phyloP scores from a whole-genome alignment of 2,329 filamentous ascomycete genomes.

The Endoconidiophora polonica region DNA sequence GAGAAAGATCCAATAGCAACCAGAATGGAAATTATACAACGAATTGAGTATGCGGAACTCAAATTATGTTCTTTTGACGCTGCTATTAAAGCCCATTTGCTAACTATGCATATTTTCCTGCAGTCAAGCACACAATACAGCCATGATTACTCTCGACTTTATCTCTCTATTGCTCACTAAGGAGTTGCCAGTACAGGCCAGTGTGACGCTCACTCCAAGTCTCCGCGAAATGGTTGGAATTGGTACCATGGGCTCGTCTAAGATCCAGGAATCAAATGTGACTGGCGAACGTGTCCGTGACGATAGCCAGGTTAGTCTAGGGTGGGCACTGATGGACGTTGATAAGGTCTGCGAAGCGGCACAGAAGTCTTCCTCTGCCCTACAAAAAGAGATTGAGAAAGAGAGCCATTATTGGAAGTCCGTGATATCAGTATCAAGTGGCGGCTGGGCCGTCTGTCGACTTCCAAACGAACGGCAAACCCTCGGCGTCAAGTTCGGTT shows the following conservation, averaged over 20 bases:
- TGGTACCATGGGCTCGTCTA: constrained; percentile 55
- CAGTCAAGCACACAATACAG: constrained; percentile 38
- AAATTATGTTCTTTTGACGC: too few relatives aligned
- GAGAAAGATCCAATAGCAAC: constrained; percentile 29
- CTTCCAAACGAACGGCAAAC: constrained; percentile 56
- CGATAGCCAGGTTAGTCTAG: constrained; percentile 40
- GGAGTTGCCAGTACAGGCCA: constrained; percentile 53
- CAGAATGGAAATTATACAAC: constrained; percentile 39
- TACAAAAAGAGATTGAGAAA: constrained; percentile 60
- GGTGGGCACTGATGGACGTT: constrained; percentile 66
- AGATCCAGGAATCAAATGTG: constrained; percentile 43
- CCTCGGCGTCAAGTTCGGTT: constrained; percentile 77
- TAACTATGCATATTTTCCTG: constrained; percentile 12
- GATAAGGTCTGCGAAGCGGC: constrained; percentile 59
- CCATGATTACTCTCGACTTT: constrained; percentile 61
- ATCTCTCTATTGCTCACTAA: constrained; percentile 73
- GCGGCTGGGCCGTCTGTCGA: constrained; percentile 73
- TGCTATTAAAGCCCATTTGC: not conserved
- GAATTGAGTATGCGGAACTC: constrained; percentile 34
- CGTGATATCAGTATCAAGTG: constrained; percentile 61
- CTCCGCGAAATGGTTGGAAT: constrained; percentile 56
- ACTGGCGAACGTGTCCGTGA: constrained; percentile 38
- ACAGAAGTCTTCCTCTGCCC: constrained; percentile 49
- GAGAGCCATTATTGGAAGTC: constrained; percentile 86
- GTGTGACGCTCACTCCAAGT: constrained; percentile 50